Evolutionary conservation across 2,329 filamentous ascomycete genomes (phyloP), one percentile per base, ranked within the genome.

Genomic region (Sporothrix globosa): DNA sequence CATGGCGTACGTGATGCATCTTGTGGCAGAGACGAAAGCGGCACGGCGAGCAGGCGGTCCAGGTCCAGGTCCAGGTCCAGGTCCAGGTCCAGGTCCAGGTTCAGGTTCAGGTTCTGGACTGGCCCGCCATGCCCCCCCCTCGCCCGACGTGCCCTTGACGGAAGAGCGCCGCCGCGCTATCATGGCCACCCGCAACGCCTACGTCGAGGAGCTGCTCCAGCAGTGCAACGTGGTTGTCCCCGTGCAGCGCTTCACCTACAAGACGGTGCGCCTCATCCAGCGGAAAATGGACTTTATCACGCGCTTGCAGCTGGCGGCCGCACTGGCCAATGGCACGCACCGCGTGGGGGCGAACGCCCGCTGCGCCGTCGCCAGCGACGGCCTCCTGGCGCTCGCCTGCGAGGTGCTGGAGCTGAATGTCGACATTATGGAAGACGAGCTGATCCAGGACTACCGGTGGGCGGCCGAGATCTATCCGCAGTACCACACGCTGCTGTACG

Each of bases 161-260:
- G 71, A 73, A 48, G 70, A 70, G 14, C 71, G 65, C 10, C 70
- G 73, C 9, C 30, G 39, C 24, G 71, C 68, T 56, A 58, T 74
- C 17, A 60, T 72, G 46, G 54, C 21, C 14, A 52, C 67, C 19
- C 67, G 68, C 56, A 78, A 85, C 2, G 81, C 84, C 69, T 76
- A 81, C 11, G 79, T 87, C 2, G 82, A 86, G 68, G 80, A 83
- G 34, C 80, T 86, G 67, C 73, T 86, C 10, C 78, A 79, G 69
- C 77, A 85, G 67, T 83, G 81, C 72, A 85, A 87, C 70, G 83
- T 84, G 77, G 81, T 81, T 1, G 79, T 86, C 3, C 86, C 86
- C 30, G 48, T 74, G 17, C 78, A 79, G 68, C 74, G 76, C 0
- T 66, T 73, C 24, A 75, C 76, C 3, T 56, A 71, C 5, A 69